phyloP scores from a whole-genome alignment of 169 alveolate genomes.

The Cyclospora cayetanensis region DNA sequence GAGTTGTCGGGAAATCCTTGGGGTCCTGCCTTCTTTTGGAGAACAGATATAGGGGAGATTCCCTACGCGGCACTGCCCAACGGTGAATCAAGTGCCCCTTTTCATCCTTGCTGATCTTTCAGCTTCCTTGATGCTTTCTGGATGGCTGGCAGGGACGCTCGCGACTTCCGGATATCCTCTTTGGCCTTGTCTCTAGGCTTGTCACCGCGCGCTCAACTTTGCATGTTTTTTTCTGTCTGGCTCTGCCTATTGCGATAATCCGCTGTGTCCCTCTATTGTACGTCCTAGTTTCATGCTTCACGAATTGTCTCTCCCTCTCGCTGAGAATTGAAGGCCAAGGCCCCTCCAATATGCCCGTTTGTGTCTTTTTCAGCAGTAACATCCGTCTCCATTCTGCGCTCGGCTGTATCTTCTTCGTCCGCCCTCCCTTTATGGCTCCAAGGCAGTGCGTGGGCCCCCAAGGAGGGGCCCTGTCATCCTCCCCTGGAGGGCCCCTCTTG shows the following conservation, averaged over 20 bases:
- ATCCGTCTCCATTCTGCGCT: background rate
- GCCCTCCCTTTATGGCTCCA: background rate
- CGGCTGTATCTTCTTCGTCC: background rate
- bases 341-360: background rate
- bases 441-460: background rate
- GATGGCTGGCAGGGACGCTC: background rate
- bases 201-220: background rate
- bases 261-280: background rate
- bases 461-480: slow-evolving; percentile 26
- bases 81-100: background rate
- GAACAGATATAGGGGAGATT: background rate
- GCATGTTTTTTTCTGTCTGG: background rate
- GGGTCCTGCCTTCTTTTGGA: slow-evolving; percentile 20
- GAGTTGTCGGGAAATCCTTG: background rate
- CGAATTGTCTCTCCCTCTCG: too few relatives aligned
- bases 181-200: background rate
- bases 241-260: background rate
- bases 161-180: background rate
- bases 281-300: too few relatives aligned
- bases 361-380: background rate
- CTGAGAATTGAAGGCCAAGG: background rate
- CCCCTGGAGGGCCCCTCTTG: slow-evolving; percentile 25
- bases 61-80: slow-evolving; percentile 1
- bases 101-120: background rate
- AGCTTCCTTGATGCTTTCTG: background rate